A percentile compares a stretch with the other conserved stretches of the same genome.
phyloP scores from a whole-genome alignment of 2,329 filamentous ascomycete genomes.

The Aspergillus versicolor region DNA sequence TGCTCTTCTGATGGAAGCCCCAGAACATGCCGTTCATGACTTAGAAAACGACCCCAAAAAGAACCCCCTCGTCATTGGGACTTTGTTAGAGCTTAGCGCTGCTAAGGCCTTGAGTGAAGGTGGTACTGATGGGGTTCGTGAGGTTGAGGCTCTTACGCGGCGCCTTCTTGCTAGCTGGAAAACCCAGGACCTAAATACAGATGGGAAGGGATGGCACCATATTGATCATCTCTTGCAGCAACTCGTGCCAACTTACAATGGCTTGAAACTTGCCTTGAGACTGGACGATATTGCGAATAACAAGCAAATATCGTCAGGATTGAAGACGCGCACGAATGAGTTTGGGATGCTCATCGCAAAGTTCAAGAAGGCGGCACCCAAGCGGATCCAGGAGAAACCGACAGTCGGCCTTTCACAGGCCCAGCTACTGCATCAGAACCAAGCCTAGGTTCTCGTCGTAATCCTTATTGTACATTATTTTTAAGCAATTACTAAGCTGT shows the following conservation, averaged over 20 bases:
- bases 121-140: constrained; percentile 40
- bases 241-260: constrained; percentile 40
- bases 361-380: constrained; percentile 18
- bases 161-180: constrained; percentile 37
- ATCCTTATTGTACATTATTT: constrained; percentile 24
- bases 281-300: constrained; percentile 32
- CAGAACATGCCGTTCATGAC: constrained; percentile 29
- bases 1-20: constrained; percentile 35
- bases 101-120: constrained; percentile 39
- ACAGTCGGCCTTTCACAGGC: constrained; percentile 22
- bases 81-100: constrained; percentile 47
- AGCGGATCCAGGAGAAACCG: constrained; percentile 18
- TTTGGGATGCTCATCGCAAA: constrained; percentile 55
- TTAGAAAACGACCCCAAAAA: constrained; percentile 35
- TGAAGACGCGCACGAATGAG: constrained; percentile 32
- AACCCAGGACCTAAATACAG: constrained; percentile 24
- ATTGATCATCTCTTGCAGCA: constrained; percentile 29
- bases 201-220: constrained; percentile 19
- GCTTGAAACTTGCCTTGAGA: constrained; percentile 40
- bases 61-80: constrained; percentile 43
- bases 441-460: background rate
- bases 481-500: constrained; percentile 17
- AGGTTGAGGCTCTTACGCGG: constrained; percentile 41
- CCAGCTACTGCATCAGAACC: constrained; percentile 16
- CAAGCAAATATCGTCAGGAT: constrained; percentile 20